phyloP scores from a whole-genome alignment of 2,329 filamentous ascomycete genomes.

The Fusarium newnesense region DNA sequence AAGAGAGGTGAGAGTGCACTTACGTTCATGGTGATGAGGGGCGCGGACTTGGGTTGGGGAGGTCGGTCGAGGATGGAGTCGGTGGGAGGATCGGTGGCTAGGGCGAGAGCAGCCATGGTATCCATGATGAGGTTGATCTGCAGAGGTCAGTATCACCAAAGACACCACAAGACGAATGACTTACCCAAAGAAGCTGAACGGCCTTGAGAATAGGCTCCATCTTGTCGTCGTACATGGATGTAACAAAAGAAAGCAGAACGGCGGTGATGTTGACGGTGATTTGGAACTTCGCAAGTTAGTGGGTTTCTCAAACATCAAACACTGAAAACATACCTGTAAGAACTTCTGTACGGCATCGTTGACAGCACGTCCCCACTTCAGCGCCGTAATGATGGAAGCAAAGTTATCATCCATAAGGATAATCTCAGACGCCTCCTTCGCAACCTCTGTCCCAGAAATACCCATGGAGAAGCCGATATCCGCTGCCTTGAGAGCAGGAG shows the following conservation, averaged over 20 bases:
- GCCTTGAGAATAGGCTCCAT: conserved; percentile 84
- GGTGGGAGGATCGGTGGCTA: conserved; percentile 88
- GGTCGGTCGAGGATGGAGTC: conserved; percentile 83
- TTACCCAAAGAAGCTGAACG: conserved; percentile 95
- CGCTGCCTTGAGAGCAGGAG: conserved; percentile 81
- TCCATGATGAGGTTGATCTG: conserved; percentile 89
- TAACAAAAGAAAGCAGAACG: conserved; percentile 86
- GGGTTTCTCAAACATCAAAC: too few relatives aligned
- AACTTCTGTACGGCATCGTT: conserved; percentile 83
- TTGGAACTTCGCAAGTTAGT: conserved; percentile 66
- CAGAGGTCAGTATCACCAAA: accelerated
- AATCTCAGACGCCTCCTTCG: conserved; percentile 85
- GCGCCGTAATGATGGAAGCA: conserved; percentile 81
- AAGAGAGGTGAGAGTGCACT: neutral
- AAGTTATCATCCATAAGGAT: conserved; percentile 92
- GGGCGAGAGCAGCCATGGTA: conserved; percentile 87
- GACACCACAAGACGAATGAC: accelerated
- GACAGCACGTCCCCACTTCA: conserved; percentile 82
- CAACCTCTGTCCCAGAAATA: conserved; percentile 83
- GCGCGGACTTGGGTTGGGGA: conserved; percentile 65
- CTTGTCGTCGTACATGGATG: conserved; percentile 76
- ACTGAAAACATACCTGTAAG: conserved; percentile 65
- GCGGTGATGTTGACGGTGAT: conserved; percentile 93
- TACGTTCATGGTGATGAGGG: conserved; percentile 77
- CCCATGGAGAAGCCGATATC: conserved; percentile 90